Evolutionary conservation across 371 early-diverging fungal species (phyloP).

Genomic region (Mucor mucedo): DNA sequence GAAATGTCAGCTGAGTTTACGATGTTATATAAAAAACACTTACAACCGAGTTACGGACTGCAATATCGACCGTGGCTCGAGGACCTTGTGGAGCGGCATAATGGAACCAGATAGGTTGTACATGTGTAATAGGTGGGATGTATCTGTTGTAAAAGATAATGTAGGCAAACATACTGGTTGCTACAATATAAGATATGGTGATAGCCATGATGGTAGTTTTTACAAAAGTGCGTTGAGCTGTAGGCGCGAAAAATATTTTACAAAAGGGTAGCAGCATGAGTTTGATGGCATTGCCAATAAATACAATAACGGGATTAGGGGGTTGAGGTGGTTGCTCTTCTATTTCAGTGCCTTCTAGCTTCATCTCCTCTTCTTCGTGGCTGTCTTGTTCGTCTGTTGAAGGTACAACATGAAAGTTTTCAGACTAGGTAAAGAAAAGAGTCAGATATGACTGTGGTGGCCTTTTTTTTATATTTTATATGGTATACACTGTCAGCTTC

Average conservation of each 20-base stretch:
- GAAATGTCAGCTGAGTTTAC: not conserved
- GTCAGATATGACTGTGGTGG: not conserved
- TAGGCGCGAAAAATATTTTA: slow-evolving; percentile 36
- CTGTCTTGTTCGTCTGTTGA: slow-evolving; percentile 11
- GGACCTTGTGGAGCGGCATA: slow-evolving; percentile 25
- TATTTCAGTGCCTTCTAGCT: not conserved
- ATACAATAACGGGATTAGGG: slow-evolving; percentile 3
- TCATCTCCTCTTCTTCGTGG: too few species aligned
- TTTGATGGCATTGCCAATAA: slow-evolving; percentile 11
- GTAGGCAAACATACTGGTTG: slow-evolving; percentile 49
- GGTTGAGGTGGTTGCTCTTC: slow-evolving; percentile 2
- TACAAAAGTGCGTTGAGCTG: slow-evolving; percentile 45
- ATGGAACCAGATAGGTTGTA: slow-evolving; percentile 51
- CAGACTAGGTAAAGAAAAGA: slow-evolving; percentile 11
- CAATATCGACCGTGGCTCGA: slow-evolving; percentile 1
- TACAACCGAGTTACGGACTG: slow-evolving; percentile 5
- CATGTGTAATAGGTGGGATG: slow-evolving; percentile 48
- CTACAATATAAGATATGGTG: slow-evolving; percentile 39
- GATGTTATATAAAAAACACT: not conserved
- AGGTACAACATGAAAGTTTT: slow-evolving; percentile 24
- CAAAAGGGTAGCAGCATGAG: slow-evolving; percentile 14
- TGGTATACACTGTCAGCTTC: slow-evolving; percentile 11
- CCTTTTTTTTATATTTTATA: not conserved
- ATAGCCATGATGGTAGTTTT: slow-evolving; percentile 35
- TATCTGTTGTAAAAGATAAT: slow-evolving; percentile 48